phyloP scores from a whole-genome alignment of 208 protist genomes.

The Wallacemonas collosoma region DNA sequence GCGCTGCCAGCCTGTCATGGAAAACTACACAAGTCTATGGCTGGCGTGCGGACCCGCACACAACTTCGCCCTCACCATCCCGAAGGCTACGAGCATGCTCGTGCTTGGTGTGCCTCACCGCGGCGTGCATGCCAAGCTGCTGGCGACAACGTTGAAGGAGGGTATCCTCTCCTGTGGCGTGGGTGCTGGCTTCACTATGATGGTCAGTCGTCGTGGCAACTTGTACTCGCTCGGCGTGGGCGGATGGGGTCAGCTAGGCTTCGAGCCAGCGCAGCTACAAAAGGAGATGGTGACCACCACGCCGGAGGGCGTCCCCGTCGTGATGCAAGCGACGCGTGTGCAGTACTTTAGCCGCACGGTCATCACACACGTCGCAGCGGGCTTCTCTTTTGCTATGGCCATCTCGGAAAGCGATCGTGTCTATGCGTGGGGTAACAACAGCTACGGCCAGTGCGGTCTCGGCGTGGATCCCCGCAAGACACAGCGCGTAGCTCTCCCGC shows the following conservation, averaged over 20 bases:
- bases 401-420: slow-evolving; percentile 76
- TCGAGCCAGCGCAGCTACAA: slow-evolving; percentile 33
- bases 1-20: slow-evolving; percentile 56
- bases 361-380: slow-evolving; percentile 56
- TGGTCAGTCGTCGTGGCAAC: slow-evolving; percentile 66
- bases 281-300: slow-evolving; percentile 52
- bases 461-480: slow-evolving; percentile 62
- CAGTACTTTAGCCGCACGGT: slow-evolving; percentile 57
- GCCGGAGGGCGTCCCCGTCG: slow-evolving; percentile 63
- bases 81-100: slow-evolving; percentile 59
- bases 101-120: slow-evolving; percentile 68
- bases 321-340: slow-evolving; percentile 63
- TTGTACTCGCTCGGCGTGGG: slow-evolving; percentile 72
- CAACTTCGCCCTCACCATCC: slow-evolving; percentile 67
- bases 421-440: slow-evolving; percentile 86
- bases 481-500: slow-evolving; percentile 53
- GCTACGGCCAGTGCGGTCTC: slow-evolving; percentile 77
- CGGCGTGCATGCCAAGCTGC: slow-evolving; percentile 42
- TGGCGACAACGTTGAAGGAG: slow-evolving; percentile 54
- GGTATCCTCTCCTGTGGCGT: slow-evolving; percentile 65
- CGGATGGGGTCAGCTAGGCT: slow-evolving; percentile 83
- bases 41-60: slow-evolving; percentile 52
- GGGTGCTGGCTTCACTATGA: slow-evolving; percentile 76
- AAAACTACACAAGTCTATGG: slow-evolving; percentile 69
- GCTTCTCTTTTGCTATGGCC: slow-evolving; percentile 60